Evolutionary conservation across 1,284 basidiomycete species (phyloP), one percentile per base, ranked within the genome.

Genomic region (Trichosporon coremiiforme): DNA sequence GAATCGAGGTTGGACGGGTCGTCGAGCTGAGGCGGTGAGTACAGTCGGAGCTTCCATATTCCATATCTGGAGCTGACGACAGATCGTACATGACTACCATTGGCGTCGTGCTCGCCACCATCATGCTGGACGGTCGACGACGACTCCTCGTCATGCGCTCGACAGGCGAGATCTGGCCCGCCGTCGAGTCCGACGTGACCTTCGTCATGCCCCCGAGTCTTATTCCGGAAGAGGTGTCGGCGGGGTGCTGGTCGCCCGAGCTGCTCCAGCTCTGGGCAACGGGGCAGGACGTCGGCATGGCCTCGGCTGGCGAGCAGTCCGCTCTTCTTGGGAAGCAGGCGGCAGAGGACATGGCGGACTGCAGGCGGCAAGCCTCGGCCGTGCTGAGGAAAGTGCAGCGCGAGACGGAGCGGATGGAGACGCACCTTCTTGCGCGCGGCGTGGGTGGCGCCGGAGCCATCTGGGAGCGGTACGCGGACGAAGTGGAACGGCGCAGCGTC

Each of bases 201-300:
- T 84, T 78, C 69, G 72, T 80, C 70, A 76, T 84, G 71, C 83
- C 82, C 0, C 50, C 73, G 0, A 76, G 77, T 0, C 70, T 83
- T 17, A 68, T 80, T 4, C 70, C 77, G 10, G 53, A 68, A 3
- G 35, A 68, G 0, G 45, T 78, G 1, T 70, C 73, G 15, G 66
- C 72, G 6, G 29, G 62, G 60, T 77, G 77, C 45, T 80, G 78
- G 78, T 74, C 73, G 0, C 72, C 74, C 1, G 75, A 76, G 10
- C 70, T 79, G 7, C 63, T 80, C 9, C 41, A 73, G 64, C 47
- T 71, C 20, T 79, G 75, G 76, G 66, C 72, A 6, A 29, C 36
- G 6, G 76, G 72, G 2, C 72, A 73, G 55, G 70, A 71, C 35
- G 68, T 75, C 25, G 69, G 70, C 3, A 9, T 72, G 35, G 22